These are phyloP conservation scores for Luffa aegyptiaca DNA, from an alignment of 306 rosid species.

Conservation along the genomic window DNA sequence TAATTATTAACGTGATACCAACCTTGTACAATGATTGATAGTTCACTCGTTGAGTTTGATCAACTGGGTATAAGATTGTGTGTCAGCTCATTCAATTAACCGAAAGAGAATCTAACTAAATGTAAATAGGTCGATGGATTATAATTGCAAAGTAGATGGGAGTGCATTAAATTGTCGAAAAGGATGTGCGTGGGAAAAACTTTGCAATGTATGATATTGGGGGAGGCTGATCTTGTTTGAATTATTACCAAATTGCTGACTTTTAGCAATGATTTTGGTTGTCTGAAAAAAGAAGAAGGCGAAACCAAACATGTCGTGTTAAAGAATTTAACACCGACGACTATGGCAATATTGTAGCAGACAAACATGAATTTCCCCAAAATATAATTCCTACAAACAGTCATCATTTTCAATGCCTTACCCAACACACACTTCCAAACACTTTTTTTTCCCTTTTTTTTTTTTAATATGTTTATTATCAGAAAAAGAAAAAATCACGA, in stretches of 20 bases:
- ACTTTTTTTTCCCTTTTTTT: no score
- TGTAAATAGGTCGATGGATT: not conserved
- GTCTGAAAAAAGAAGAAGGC: not conserved
- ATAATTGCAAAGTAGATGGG: no score
- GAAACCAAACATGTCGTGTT: not conserved
- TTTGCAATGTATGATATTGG: not conserved
- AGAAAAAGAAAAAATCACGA: no score
- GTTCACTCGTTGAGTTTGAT: not conserved
- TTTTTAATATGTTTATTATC: no score
- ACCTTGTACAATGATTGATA: not conserved
- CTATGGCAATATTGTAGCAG: not conserved
- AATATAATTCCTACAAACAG: not conserved
- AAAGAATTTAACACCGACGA: not conserved
- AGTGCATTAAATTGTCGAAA: not conserved
- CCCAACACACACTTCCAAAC: no score
- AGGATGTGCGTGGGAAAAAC: not conserved
- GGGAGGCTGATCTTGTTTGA: not conserved
- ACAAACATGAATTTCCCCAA: not conserved
- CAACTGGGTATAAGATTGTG: no score
- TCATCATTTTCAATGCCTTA: not conserved
- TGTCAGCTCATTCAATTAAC: no score
- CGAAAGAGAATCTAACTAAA: no score
- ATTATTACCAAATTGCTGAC: not conserved
- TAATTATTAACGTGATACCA: no score
- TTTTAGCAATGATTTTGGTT: not conserved